Percentiles rank a stretch among this genome's conserved stretches.
Evolutionary conservation across 2,329 filamentous ascomycete genomes (phyloP).

Genomic region (Elsinoe perseae): DNA sequence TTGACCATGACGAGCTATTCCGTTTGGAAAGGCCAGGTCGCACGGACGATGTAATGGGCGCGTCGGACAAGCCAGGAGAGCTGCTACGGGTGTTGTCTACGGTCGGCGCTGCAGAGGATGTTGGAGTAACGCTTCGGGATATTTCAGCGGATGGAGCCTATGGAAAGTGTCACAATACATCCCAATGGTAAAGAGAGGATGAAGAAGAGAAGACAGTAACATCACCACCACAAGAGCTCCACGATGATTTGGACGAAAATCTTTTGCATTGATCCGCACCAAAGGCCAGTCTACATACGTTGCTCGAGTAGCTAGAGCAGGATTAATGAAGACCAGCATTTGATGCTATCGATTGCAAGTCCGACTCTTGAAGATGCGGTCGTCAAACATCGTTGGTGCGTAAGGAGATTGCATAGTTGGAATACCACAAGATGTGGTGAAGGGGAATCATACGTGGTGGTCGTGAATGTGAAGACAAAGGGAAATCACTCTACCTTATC

Average conservation of each 20-base stretch:
- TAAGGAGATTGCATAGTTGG: background rate
- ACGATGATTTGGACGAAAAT: background rate
- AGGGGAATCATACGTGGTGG: slow-evolving; percentile 2
- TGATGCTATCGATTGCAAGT: slow-evolving; percentile 16
- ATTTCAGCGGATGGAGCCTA: slow-evolving; percentile 4
- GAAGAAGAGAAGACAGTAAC: slow-evolving; percentile 14
- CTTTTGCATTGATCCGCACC: slow-evolving; percentile 16
- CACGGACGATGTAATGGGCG: background rate
- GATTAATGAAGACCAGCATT: slow-evolving; percentile 17
- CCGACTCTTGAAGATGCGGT: background rate
- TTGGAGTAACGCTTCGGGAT: slow-evolving; percentile 2
- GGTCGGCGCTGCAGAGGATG: background rate
- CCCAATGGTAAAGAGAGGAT: slow-evolving; percentile 19
- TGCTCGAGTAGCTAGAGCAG: slow-evolving; percentile 12
- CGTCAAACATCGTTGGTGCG: background rate
- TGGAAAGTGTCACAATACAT: slow-evolving; percentile 13
- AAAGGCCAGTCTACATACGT: slow-evolving; percentile 17
- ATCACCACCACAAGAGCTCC: background rate
- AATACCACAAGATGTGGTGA: background rate
- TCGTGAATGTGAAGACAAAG: slow-evolving; percentile 17
- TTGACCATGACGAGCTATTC: slow-evolving; percentile 11
- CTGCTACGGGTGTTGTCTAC: background rate
- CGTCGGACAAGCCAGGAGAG: background rate
- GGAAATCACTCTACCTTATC: slow-evolving; percentile 77
- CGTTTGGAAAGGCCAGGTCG: background rate